Evolutionary conservation across 164 flowering plant species (phyloP), one percentile per base, ranked within the genome.

Genomic region (Annona squamosa): DNA sequence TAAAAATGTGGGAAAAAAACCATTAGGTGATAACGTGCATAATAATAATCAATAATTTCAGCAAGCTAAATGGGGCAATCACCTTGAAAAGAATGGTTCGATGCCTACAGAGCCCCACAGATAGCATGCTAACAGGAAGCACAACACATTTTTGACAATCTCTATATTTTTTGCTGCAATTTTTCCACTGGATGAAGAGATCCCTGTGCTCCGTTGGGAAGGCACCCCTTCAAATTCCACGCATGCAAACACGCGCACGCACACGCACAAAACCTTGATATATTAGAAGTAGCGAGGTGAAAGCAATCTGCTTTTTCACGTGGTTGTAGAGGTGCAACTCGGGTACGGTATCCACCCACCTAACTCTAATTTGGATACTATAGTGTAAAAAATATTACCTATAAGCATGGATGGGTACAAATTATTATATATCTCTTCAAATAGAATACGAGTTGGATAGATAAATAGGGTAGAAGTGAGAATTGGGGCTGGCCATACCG

Each of bases 71-170:
- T 52, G 13, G 59, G 13, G 9, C 59, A 52, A 52, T 52, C 66
- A 92, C 99, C 97, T 95, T 95, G 85, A 95, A 95, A 46, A 95
- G 87, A 75, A 95, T 87, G 12, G 97, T 91, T 3, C 99, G 94
- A 74, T 95, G 99, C 82, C 99, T 85, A 75, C 99, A 95, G 56
- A 95, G 91, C 44, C 99, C 99, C 77, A 75, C 79, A 48, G 98
- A 85, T 48, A 95, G 80, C 78, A 86, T 90, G 81, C 98, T 96
- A 73, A 95, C 84, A 4, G 99, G 97, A 26, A 89, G 74, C 47
- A 95, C 94, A 52, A 92, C 85, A 74, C 96, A 86, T 65, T 84
- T 85, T 46, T 79, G 87, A 74, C 77, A 81, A 42, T 90, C 90
- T 81, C 76, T 88, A 79, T 89, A 75, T 76, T 84, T 88, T 72